phyloP scores from a whole-genome alignment of 768 basidiomycete genomes.

The Bullera alba region DNA sequence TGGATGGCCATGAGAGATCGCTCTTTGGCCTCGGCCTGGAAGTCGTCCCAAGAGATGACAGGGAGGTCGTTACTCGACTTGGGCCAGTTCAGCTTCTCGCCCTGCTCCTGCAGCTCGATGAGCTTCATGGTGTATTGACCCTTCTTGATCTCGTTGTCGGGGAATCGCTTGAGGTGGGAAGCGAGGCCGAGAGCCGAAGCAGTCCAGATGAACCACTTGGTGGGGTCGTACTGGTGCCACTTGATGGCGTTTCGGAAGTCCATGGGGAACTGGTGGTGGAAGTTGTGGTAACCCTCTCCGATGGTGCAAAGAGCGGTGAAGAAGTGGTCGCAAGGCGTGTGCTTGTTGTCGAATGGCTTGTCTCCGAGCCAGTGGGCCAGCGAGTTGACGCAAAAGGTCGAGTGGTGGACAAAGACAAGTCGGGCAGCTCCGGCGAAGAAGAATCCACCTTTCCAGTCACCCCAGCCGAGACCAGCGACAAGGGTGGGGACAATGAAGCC shows the following conservation, averaged over 20 bases:
- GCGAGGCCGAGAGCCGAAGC: slow-evolving; percentile 63
- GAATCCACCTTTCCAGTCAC: slow-evolving; percentile 77
- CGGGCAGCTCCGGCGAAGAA: slow-evolving; percentile 74
- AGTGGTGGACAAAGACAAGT: slow-evolving; percentile 81
- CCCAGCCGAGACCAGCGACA: slow-evolving; percentile 74
- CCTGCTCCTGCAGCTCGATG: slow-evolving; percentile 71
- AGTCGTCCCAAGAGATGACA: slow-evolving; percentile 79
- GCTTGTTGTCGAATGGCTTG: slow-evolving; percentile 88
- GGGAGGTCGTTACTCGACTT: slow-evolving; percentile 66
- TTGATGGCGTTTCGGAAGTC: slow-evolving; percentile 94
- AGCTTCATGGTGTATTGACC: slow-evolving; percentile 91
- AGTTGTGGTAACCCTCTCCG: slow-evolving; percentile 97
- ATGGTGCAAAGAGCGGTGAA: slow-evolving; percentile 83
- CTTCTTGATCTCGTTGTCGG: slow-evolving; percentile 81
- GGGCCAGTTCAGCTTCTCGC: slow-evolving; percentile 74
- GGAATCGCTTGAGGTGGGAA: slow-evolving; percentile 73
- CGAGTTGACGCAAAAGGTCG: slow-evolving; percentile 94
- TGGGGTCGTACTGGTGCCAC: slow-evolving; percentile 89
- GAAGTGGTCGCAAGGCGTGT: slow-evolving; percentile 82
- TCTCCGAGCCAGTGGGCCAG: slow-evolving; percentile 95
- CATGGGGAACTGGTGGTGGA: slow-evolving; percentile 97
- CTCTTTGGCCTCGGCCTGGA: slow-evolving; percentile 69
- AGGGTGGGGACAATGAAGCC: slow-evolving; percentile 67
- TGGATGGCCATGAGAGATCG: slow-evolving; percentile 79
- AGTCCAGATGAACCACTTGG: slow-evolving; percentile 80